These are phyloP conservation scores for Rhizophora apiculata DNA, from an alignment of 345 rosid genomes.

Conservation along the genomic window DNA sequence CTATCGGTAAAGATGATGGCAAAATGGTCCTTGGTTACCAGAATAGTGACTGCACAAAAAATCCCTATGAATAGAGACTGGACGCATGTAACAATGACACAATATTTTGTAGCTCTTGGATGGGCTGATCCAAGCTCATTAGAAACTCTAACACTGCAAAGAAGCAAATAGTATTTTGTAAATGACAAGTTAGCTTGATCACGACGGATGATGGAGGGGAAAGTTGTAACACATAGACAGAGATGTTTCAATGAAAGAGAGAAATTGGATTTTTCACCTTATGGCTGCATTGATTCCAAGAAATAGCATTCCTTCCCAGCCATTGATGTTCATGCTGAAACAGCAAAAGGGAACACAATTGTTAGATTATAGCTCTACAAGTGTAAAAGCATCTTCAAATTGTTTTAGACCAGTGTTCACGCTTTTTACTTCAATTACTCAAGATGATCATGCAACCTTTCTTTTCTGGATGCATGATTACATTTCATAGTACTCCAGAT, in stretches of 20 bases:
- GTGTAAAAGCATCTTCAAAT: no score
- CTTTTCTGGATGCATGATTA: no score
- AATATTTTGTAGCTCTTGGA: slow-evolving; percentile 85
- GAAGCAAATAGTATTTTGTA: not conserved
- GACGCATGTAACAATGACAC: slow-evolving; percentile 48
- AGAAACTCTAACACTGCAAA: slow-evolving; percentile 67
- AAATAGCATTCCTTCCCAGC: slow-evolving; percentile 97
- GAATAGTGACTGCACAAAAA: slow-evolving; percentile 40
- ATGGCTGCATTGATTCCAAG: slow-evolving; percentile 90
- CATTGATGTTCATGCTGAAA: slow-evolving; percentile 92
- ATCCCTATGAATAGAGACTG: slow-evolving; percentile 73
- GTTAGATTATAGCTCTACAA: no score
- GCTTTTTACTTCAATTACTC: no score
- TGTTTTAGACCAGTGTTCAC: no score
- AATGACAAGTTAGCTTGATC: not conserved
- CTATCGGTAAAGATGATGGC: slow-evolving; percentile 70
- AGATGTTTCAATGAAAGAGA: not conserved
- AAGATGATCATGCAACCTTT: no score
- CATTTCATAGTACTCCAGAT: no score
- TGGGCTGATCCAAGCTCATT: slow-evolving; percentile 90
- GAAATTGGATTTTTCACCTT: slow-evolving; percentile 39
- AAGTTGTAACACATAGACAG: not conserved
- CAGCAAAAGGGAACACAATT: slow-evolving; percentile 6
- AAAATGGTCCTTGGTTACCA: slow-evolving; percentile 54
- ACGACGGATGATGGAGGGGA: not conserved